Conservation (phyloP, 805 yeast genomes). For the Candida oleophila region DNA sequence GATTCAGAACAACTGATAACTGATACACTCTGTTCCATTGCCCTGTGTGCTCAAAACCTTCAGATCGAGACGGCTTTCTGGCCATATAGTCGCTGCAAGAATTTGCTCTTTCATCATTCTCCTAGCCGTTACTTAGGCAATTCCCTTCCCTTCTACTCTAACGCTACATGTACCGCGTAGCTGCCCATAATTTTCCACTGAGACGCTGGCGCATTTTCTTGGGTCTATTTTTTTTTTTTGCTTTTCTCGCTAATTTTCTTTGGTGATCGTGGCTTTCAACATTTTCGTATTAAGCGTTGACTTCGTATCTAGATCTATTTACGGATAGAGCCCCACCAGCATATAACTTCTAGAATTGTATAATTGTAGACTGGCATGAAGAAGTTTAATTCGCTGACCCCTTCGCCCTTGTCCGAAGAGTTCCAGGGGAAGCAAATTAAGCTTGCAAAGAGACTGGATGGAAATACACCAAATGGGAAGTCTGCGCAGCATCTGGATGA, state of each 20-base stretch:
- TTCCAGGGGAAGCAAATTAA: conserved; percentile 25
- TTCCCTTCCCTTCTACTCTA: too few species aligned
- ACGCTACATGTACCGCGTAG: neutral
- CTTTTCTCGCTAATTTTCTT: neutral
- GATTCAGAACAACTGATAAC: too few species aligned
- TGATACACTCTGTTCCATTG: too few species aligned
- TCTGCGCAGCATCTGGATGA: conserved; percentile 20
- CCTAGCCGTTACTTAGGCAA: too few species aligned
- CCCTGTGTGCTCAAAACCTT: too few species aligned
- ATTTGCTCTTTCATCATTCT: too few species aligned
- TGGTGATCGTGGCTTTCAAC: neutral
- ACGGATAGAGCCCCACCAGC: too few species aligned
- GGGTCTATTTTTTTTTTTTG: neutral
- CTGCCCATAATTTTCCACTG: neutral
- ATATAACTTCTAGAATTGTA: too few species aligned
- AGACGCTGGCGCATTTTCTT: too few species aligned
- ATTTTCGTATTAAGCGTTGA: neutral
- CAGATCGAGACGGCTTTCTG: too few species aligned
- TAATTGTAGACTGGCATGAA: too few species aligned
- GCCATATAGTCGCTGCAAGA: too few species aligned
- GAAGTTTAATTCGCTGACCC: conserved; percentile 4
- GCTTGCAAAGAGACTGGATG: conserved; percentile 24
- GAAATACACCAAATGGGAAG: conserved; percentile 3
- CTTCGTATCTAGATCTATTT: neutral
- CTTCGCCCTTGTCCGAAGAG: conserved; percentile 7